A percentile compares a stretch with the other conserved stretches of the same genome.
Evolutionary conservation across 2,329 filamentous ascomycete species (phyloP).

Genomic region (Ophidiomyces ophidiicola): DNA sequence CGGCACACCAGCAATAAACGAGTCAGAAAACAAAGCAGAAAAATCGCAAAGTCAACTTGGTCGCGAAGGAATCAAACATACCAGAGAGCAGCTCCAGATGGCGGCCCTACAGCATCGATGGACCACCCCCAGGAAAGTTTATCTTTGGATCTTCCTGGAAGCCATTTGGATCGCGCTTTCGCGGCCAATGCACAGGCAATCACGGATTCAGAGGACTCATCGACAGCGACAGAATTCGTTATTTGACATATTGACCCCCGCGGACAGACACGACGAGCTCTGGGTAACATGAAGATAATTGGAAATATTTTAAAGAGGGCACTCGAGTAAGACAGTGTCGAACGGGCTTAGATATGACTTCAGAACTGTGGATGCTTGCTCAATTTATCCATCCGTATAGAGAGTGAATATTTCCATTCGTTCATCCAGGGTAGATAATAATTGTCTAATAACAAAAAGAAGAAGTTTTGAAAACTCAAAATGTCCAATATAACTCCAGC

Average conservation of each 20-base stretch:
- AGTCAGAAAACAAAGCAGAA: not conserved
- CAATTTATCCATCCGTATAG: conserved; percentile 3
- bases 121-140: too few relatives aligned
- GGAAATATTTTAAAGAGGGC: too few relatives aligned
- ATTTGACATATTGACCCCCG: not conserved
- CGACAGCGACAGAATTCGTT: not conserved
- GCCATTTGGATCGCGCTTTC: too few relatives aligned
- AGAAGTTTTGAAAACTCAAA: not conserved
- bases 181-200: too few relatives aligned
- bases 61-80: not conserved
- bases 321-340: not conserved
- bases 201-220: too few relatives aligned
- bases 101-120: not conserved
- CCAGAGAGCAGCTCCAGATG: not conserved
- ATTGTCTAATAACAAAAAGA: conserved; percentile 2
- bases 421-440: conserved; percentile 6
- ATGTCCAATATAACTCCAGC: conserved; percentile 3
- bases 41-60: conserved; percentile 1
- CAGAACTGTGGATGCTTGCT: conserved; percentile 1
- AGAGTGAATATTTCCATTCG: conserved; percentile 3
- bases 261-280: too few relatives aligned
- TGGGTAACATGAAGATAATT: too few relatives aligned
- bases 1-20: not conserved
- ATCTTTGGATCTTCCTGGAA: too few relatives aligned
- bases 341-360: not conserved